Evolutionary conservation across 2,329 filamentous ascomycete genomes (phyloP), one percentile per base, ranked within the genome.

Genomic region (Cryphonectria parasitica): DNA sequence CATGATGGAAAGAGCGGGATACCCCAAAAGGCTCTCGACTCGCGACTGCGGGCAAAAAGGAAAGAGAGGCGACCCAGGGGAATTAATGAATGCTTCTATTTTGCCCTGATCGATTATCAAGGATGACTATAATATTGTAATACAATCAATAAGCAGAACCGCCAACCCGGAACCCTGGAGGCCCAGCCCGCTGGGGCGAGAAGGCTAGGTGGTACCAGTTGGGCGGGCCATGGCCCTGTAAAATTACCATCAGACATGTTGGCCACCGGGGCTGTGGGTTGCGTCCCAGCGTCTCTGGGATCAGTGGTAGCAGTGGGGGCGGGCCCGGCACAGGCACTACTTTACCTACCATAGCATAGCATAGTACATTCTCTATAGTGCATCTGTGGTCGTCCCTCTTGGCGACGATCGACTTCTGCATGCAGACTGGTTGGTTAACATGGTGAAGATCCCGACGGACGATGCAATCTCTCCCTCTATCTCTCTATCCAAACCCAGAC

Each of bases 221-320:
- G 22, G 19, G 45, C 45, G 45, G 45, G 45, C 45, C 43, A 49
- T 5, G 43, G 43, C 19, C 17, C 43, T 49, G 43, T 6, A 22
- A 22, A 49, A 49, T 49, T 49, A 22, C 43, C 43, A 49, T 22
- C 5, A 19, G 5, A 2, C 41, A 22, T 49, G 19, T 19, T 49
- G 43, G 19, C 5, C 43, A 49, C 19, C 4, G 43, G 43, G 43
- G 43, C 43, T 45, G 43, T 45, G 43, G 43, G 43, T 45, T n/a
- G 45, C 45, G 45, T 49, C 45, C 22, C 45, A 49, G 52, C n/a
- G 52, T 54, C n/a, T n/a, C n/a, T 5, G 5, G 10, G 1, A 49
- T 19, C 45, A 49, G n/a, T 36, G 58, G 58, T 61, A 61, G 58
- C 58, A 61, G 52, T n/a, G 25, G n/a, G 54, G 54, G 54, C 54